Base-by-base conservation (phyloP, 129 eudicot species). In the Heracleum sosnowskyi region DNA sequence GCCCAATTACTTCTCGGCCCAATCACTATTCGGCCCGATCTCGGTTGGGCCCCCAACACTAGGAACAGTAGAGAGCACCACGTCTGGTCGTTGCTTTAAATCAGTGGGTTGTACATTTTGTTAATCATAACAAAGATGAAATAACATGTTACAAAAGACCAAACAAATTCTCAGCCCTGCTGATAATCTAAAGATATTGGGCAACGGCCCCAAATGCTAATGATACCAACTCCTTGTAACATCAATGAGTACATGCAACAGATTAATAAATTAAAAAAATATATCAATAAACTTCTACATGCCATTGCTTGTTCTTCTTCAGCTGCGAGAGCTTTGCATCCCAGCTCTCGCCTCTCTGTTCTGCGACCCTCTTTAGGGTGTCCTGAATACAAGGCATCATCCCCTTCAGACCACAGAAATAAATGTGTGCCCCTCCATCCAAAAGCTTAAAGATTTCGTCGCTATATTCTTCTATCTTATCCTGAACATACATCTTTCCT, bases 331-430 rank as follows among this genome's bases (percentile, higher is more conserved):
- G 91, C 84, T 88, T 95, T 73, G 79, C 88, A 3, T 95, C 98
- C 98, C 98, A 95, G 77, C 83, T 95, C 81, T 91, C 98, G 57
- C 97, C 98, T 73, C 98, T 87, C 75, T 85, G 85, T 45, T 88
- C 91, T 1, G 98, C 98, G 20, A 95, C 97, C 83, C 88, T 87
- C 86, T 88, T 95, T 77, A 95, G 79, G 0, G 98, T 95, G 1
- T 90, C 96, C 77, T 95, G 98, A 74, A 95, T 95, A 24, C 98
- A 97, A 0, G 98, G 98, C 98, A 95, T 95, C 98, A 95, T 95
- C 40, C 98, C 98, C 73, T 88, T 95, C 6, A 95, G 94, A 85
- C 98, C 98, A n/a, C 98, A 95, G 84, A 95, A 95, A 76, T 95
- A 95, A 0, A 95, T 91, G 79, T 95, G 98, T 6, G 98, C 97